Evolutionary conservation across 2,329 filamentous ascomycete genomes (phyloP).

Genomic region (Akanthomyces dipterigenus): DNA sequence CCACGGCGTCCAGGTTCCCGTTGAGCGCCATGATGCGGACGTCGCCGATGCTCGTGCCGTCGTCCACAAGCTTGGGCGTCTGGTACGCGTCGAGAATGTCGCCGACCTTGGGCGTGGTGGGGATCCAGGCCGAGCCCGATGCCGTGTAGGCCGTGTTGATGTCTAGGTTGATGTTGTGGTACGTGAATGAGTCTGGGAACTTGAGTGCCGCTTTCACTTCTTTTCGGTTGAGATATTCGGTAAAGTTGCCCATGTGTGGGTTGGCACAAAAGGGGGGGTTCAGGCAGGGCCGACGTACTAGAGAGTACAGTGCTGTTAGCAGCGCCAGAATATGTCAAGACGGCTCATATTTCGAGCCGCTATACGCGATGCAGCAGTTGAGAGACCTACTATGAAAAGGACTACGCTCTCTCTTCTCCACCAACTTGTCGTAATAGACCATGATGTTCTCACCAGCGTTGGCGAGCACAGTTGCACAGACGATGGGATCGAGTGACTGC

Average conservation of each 20-base stretch:
- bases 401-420: constrained; percentile 32
- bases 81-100: constrained; percentile 15
- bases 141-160: constrained; percentile 58
- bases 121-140: neutral
- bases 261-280: constrained; percentile 11
- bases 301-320: neutral
- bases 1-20: constrained; percentile 18
- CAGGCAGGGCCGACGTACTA: constrained; percentile 12
- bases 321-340: constrained; percentile 15
- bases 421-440: constrained; percentile 33
- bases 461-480: constrained; percentile 44
- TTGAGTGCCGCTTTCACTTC: constrained; percentile 16
- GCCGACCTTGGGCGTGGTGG: constrained; percentile 13
- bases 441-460: neutral
- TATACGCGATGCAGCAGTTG: constrained; percentile 16
- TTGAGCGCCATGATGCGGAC: constrained; percentile 18
- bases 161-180: constrained; percentile 87
- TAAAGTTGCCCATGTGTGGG: constrained; percentile 17
- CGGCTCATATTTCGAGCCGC: constrained; percentile 31
- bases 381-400: constrained; percentile 36
- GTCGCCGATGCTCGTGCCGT: constrained; percentile 14
- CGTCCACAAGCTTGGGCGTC: neutral
- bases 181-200: constrained; percentile 61
- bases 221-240: constrained; percentile 20
- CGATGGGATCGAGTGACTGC: constrained; percentile 76